These are phyloP conservation scores for Zasmidium angulare DNA, from an alignment of 2,329 filamentous ascomycete species.

Conservation along the genomic window DNA sequence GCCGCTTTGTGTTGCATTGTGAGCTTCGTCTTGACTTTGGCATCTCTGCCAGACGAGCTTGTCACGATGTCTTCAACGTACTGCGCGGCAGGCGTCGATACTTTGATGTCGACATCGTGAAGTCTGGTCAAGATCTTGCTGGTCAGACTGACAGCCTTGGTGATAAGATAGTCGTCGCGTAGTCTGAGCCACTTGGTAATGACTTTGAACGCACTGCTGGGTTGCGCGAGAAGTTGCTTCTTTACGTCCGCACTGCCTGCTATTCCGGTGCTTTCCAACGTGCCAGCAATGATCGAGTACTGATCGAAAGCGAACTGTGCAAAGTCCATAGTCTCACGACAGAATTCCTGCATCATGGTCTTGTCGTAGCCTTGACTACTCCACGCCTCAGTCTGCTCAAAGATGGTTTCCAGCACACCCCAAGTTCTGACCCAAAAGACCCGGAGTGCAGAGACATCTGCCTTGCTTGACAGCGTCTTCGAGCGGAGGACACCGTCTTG, in stretches of 20 bases:
- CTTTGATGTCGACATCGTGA: slow-evolving; percentile 70
- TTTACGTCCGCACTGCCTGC: slow-evolving; percentile 36
- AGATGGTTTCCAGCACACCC: slow-evolving; percentile 77
- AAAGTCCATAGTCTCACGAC: slow-evolving; percentile 91
- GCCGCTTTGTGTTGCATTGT: slow-evolving; percentile 72
- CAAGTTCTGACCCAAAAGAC: slow-evolving; percentile 84
- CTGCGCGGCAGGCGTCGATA: slow-evolving; percentile 60
- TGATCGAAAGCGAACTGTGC: slow-evolving; percentile 82
- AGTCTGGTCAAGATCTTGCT: slow-evolving; percentile 80
- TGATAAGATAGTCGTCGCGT: slow-evolving; percentile 81
- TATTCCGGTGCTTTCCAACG: slow-evolving; percentile 49
- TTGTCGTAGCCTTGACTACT: slow-evolving; percentile 70
- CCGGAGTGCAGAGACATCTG: slow-evolving; percentile 65
- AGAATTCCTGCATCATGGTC: slow-evolving; percentile 82
- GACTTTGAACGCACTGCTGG: slow-evolving; percentile 62
- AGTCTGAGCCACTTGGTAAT: slow-evolving; percentile 83
- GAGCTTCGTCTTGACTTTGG: slow-evolving; percentile 30
- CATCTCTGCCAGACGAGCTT: slow-evolving; percentile 16
- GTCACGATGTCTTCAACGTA: slow-evolving; percentile 68
- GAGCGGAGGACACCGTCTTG: slow-evolving; percentile 63
- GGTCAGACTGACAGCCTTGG: slow-evolving; percentile 77
- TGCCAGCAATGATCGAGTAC: slow-evolving; percentile 77
- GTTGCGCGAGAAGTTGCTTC: slow-evolving; percentile 62
- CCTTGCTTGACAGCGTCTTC: slow-evolving; percentile 53
- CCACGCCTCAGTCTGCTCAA: slow-evolving; percentile 81